A percentile compares a stretch with the other conserved stretches of the same genome.
Conservation (phyloP, 495 filamentous ascomycete species). For the Penicillium cinerascens region DNA sequence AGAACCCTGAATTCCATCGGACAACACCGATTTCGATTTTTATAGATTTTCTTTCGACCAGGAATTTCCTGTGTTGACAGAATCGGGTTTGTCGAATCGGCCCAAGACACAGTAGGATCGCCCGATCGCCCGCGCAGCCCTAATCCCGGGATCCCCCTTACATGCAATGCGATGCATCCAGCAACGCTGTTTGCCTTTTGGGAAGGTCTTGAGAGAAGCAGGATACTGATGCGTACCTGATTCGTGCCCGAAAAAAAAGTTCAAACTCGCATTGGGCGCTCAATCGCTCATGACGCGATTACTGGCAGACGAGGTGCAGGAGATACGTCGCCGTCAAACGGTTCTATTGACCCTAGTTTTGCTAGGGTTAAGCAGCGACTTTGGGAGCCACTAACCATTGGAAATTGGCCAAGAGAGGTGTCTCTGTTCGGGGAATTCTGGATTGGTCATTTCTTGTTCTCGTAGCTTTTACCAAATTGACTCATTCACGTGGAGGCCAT, state of each 20-base stretch:
- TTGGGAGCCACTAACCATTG: background rate
- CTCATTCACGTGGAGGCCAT: conserved; percentile 28
- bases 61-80: background rate
- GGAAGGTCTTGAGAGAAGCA: conserved; percentile 2
- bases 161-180: conserved; percentile 13
- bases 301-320: background rate
- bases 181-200: background rate
- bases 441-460: conserved; percentile 8
- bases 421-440: background rate
- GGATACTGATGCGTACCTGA: no score
- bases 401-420: background rate
- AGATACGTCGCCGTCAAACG: background rate
- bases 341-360: conserved; percentile 6
- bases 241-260: background rate
- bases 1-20: background rate
- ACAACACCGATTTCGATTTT: background rate
- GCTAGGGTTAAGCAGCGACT: background rate
- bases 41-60: background rate
- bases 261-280: background rate
- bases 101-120: background rate
- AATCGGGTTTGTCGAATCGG: background rate
- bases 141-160: background rate
- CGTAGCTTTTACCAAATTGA: conserved; percentile 5
- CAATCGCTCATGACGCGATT: background rate
- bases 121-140: conserved; percentile 10